Evolutionary conservation across 306 rosid genomes (phyloP), one percentile per base, ranked within the genome.

Genomic region (Pterocarpus santalinus): DNA sequence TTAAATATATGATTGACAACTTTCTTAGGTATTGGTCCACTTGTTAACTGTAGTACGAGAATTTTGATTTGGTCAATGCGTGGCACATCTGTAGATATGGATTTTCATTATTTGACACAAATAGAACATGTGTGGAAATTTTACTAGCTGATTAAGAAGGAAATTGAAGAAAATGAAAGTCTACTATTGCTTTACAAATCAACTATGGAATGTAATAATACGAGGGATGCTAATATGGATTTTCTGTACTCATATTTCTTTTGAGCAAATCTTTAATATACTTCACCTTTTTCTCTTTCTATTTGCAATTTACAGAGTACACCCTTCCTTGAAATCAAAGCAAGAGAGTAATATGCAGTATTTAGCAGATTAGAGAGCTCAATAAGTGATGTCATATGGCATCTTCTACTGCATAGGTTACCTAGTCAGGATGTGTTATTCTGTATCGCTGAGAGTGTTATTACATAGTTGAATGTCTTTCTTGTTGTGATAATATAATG

Each of bases 271-370:
- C 0, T 14, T 5, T 69, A 12, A 15, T 41, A 33, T 53, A 30
- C 3, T 28, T 74, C 15, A 65, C 16, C 35, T n/a, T 11, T 65
- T 57, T 57, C 34, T 53, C 15, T 79, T 36, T 35, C 15, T 35
- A 47, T 28, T 65, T 34, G 36, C 38, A n/a, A 35, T 51, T 75
- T 82, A 3, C 85, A 86, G 89, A 69, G 36, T 86, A 86, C 85
- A 86, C 85, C 9, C 60, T 86, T 51, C 89, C 89, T 57, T 86
- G 80, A 86, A 79, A 63, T 43, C 34, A 22, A n/a, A 61, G 39
- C 15, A 28, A 15, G 3, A 44, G 67, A 36, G 47, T 80, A 8
- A 65, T 33, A 64, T 64, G 76, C 33, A 79, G 75, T 75, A n/a
- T 68, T 60, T 39, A 65, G 7, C 34, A 65, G 44, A 69, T 71